Conservation (phyloP, 2,329 filamentous ascomycete species). For the Ceratocystis cacaofunesta region DNA sequence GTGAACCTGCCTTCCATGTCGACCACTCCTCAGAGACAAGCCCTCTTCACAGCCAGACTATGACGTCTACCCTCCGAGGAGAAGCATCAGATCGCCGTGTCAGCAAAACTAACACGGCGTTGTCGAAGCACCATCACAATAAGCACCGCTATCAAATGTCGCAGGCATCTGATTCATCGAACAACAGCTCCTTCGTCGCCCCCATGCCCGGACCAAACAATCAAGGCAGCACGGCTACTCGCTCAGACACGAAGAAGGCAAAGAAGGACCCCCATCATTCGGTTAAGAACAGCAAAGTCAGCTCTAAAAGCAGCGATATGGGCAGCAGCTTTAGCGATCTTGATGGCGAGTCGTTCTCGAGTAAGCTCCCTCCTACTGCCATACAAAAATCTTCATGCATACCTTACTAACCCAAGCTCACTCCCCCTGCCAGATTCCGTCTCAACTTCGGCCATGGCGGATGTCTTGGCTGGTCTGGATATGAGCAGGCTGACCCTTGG, state of each 20-base stretch:
- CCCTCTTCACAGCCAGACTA: conserved; percentile 20
- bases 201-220: conserved; percentile 22
- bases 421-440: conserved; percentile 47
- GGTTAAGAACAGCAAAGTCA: conserved; percentile 33
- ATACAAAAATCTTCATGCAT: background rate
- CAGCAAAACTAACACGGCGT: background rate
- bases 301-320: conserved; percentile 58
- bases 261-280: conserved; percentile 44
- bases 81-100: conserved; percentile 25
- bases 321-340: conserved; percentile 78
- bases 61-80: conserved; percentile 39
- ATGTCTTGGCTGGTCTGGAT: conserved; percentile 54
- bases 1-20: conserved; percentile 41
- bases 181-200: conserved; percentile 36
- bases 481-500: conserved; percentile 31
- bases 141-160: conserved; percentile 31
- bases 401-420: conserved; percentile 5
- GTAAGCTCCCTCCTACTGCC: background rate
- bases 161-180: conserved; percentile 49
- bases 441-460: conserved; percentile 66
- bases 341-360: conserved; percentile 41
- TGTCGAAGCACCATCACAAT: conserved; percentile 5
- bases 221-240: conserved; percentile 26
- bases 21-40: conserved; percentile 22
- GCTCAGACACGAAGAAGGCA: conserved; percentile 45